Percentiles rank a stretch among this genome's conserved stretches.
Evolutionary conservation across 176 grass and related monocot genomes (phyloP).

Genomic region (Cenchrus purpureus): DNA sequence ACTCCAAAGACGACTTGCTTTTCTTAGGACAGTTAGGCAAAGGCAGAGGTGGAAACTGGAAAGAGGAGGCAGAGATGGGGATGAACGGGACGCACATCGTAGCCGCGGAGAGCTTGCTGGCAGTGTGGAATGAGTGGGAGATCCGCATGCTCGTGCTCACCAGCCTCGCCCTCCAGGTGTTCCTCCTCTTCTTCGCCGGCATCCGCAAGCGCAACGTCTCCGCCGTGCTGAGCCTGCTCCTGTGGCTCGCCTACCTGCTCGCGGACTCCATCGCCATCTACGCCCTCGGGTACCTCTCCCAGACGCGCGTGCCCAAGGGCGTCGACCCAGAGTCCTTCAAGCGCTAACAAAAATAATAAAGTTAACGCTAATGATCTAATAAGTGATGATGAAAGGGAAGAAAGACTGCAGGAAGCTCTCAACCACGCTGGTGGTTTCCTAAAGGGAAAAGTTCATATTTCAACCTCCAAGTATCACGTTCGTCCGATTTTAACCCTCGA

Average conservation of each 20-base stretch:
- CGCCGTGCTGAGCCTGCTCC: conserved; percentile 32
- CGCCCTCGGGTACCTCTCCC: conserved; percentile 51
- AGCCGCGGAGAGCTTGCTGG: not conserved
- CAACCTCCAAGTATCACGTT: too few species aligned
- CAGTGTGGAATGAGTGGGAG: conserved; percentile 47
- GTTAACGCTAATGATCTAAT: too few species aligned
- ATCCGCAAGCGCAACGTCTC: conserved; percentile 54
- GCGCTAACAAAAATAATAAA: too few species aligned
- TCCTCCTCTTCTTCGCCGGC: conserved; percentile 55
- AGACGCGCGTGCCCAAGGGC: conserved; percentile 28
- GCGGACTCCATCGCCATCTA: conserved; percentile 53
- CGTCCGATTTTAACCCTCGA: too few species aligned
- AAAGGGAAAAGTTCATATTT: too few species aligned
- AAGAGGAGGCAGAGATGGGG: not conserved
- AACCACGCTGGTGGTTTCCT: too few species aligned
- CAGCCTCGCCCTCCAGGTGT: conserved; percentile 52
- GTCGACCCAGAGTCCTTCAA: not conserved
- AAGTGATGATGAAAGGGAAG: too few species aligned
- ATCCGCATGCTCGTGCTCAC: conserved; percentile 51
- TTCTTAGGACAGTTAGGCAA: not conserved
- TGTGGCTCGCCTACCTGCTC: conserved; percentile 59
- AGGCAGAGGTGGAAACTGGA: not conserved
- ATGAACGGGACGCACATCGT: not conserved
- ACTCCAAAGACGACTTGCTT: not conserved
- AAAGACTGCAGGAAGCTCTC: too few species aligned